Base-by-base conservation (phyloP, 2,329 filamentous ascomycete genomes). In the Exophiala spinifera region DNA sequence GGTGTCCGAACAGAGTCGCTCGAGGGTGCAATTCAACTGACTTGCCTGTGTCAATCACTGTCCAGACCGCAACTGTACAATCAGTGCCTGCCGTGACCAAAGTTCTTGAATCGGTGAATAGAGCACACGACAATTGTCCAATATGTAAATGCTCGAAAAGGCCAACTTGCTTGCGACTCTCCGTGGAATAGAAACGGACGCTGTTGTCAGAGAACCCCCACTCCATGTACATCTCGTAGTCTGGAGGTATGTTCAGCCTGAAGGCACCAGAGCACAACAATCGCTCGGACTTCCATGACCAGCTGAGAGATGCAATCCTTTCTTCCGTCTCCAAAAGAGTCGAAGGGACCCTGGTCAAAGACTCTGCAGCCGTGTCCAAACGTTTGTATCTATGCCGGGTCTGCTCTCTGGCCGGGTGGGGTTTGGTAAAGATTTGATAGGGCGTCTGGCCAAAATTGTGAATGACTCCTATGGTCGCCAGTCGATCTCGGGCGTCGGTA, bases 381-480 rank as follows among this genome's bases (percentile, higher is more conserved):
- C 89, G 82, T 53, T 82, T 83, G 2, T 80, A 75, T 4, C 83
- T 84, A 51, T 84, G 81, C 19, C 82, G 76, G 3, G 80, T 72
- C 52, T 88, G 81, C 61, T 95, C 91, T 13, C 87, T 82, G n/a
- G 81, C 74, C 3, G 88, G 85, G 70, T 99, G 94, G 11, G 87
- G 79, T 55, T 87, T 86, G 42, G 84, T 82, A 69, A 97, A 99
- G 14, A 97, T 87, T 69, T 99, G 95, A 64, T 95, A 88, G 1
- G 95, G 94, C 1, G 95, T 99, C 70, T 99, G 94, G 0, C 94
- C 94, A 70, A 99, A 99, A 64, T 97, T 97, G 72, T 99, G 92
- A 64, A 99, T 97, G 63, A 96, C 95, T 31, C 90, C 90, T 50
- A 96, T 96, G 0, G 91, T 92, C 4, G 92, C 89, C 5, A 91